phyloP scores from a whole-genome alignment of 2,329 filamentous ascomycete species.

The Cladophialophora immunda region DNA sequence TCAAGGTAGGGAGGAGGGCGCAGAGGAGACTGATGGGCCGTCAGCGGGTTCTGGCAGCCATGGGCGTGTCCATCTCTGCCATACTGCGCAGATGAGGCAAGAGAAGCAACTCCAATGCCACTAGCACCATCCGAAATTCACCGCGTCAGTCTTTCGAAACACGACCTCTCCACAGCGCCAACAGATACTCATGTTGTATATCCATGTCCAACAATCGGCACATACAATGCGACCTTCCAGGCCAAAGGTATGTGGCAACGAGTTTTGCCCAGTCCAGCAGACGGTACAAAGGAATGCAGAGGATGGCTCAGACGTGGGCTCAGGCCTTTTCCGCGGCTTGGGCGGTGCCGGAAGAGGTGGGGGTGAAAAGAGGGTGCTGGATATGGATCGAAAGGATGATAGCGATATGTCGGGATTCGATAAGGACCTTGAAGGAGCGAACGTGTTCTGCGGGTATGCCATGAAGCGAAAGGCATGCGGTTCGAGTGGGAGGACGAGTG shows the following conservation, averaged over 20 bases:
- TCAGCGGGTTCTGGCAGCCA: background rate
- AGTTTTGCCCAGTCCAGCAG: constrained; percentile 32
- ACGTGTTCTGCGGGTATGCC: constrained; percentile 29
- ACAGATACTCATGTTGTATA: constrained; percentile 40
- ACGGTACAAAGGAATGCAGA: constrained; percentile 36
- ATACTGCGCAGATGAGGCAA: constrained; percentile 43
- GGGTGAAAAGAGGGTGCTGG: constrained; percentile 10
- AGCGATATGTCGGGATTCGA: constrained; percentile 22
- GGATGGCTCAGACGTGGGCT: background rate
- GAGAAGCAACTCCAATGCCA: constrained; percentile 45
- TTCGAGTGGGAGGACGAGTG: constrained; percentile 3
- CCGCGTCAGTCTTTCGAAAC: constrained; percentile 39
- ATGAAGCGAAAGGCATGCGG: constrained; percentile 21
- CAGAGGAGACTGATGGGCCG: constrained; percentile 31
- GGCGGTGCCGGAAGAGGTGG: background rate
- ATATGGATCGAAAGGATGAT: constrained; percentile 21
- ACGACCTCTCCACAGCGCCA: constrained; percentile 43
- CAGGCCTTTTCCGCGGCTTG: background rate
- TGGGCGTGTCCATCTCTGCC: background rate
- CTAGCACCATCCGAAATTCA: constrained; percentile 45
- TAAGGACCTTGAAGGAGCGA: constrained; percentile 19
- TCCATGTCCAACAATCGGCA: constrained; percentile 39
- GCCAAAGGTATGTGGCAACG: constrained; percentile 33
- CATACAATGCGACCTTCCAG: constrained; percentile 39
- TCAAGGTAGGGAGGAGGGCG: constrained; percentile 36